Conservation (phyloP, 106 monocot genomes). For the Amphibolis antarctica region DNA sequence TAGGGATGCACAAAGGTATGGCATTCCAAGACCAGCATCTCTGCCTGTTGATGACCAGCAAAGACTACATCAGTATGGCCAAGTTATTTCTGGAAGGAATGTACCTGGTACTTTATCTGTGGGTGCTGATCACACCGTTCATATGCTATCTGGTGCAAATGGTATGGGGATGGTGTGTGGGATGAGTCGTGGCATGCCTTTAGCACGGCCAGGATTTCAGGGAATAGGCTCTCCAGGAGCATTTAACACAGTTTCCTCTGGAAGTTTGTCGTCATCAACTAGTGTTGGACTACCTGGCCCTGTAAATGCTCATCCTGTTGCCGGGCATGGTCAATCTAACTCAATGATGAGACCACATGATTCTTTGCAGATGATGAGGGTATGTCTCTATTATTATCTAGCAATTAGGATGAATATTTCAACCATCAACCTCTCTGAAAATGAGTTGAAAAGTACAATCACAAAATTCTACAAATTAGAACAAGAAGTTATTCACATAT, state of each 20-base stretch:
- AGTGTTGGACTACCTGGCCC: conserved; percentile 46
- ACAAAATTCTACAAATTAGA: too few species aligned
- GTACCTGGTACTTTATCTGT: conserved; percentile 34
- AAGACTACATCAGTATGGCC: conserved; percentile 54
- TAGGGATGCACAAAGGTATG: conserved; percentile 63
- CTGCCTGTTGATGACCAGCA: conserved; percentile 62
- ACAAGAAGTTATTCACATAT: too few species aligned
- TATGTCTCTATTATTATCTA: conserved; percentile 22
- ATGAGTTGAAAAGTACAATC: too few species aligned
- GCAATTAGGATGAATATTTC: too few species aligned
- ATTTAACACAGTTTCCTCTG: conserved; percentile 61
- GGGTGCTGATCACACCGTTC: conserved; percentile 54
- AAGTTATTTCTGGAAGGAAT: conserved; percentile 55
- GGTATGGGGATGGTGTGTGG: conserved; percentile 68
- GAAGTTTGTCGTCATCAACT: conserved; percentile 35
- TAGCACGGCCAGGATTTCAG: conserved; percentile 58
- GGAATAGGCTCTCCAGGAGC: conserved; percentile 43
- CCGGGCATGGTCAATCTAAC: conserved; percentile 44
- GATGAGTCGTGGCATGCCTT: conserved; percentile 37
- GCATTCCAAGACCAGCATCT: conserved; percentile 39
- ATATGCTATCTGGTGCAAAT: conserved; percentile 50
- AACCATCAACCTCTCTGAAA: too few species aligned
- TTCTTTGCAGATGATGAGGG: conserved; percentile 54
- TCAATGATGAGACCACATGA: conserved; percentile 65
- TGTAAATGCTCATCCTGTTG: conserved; percentile 30